Evolutionary conservation across 1,139 yeast species (phyloP).

Genomic region (Nadsonia starkeyi-henricii): DNA sequence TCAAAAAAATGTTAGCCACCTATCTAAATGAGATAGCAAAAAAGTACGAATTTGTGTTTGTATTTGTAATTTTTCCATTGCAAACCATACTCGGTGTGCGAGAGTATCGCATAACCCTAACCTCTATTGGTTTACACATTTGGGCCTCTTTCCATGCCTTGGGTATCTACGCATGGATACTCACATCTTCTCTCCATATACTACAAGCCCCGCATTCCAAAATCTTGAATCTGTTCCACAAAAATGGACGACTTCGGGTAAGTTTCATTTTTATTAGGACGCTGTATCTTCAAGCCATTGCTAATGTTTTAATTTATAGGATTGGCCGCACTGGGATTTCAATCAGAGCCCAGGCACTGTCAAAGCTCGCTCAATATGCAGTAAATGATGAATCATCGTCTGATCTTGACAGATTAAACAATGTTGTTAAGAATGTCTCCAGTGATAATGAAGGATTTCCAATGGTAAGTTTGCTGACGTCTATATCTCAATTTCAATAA

Average conservation of each 20-base stretch:
- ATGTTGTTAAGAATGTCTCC: constrained; percentile 8
- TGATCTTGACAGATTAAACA: constrained; percentile 13
- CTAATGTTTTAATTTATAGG: constrained; percentile 9
- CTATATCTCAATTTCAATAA: too few relatives aligned
- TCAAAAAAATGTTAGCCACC: too few relatives aligned
- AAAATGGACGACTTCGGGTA: constrained; percentile 22
- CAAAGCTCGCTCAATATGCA: constrained; percentile 32
- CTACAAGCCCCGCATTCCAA: too few relatives aligned
- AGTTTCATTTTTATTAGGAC: constrained; percentile 3
- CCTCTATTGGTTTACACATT: too few relatives aligned
- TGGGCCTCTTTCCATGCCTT: too few relatives aligned
- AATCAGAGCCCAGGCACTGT: constrained; percentile 47
- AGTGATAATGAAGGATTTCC: constrained; percentile 15
- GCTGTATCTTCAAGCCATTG: neutral
- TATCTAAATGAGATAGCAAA: too few relatives aligned
- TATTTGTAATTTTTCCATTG: too few relatives aligned
- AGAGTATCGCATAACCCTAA: too few relatives aligned
- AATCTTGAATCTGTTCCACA: neutral
- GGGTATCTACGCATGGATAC: too few relatives aligned
- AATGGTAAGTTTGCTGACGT: constrained; percentile 12
- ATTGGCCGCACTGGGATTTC: constrained; percentile 19
- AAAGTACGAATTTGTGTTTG: too few relatives aligned
- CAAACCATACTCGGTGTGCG: too few relatives aligned
- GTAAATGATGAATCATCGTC: constrained; percentile 14
- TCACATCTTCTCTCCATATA: too few relatives aligned